Base-by-base conservation (phyloP, 2,329 filamentous ascomycete genomes). In the Aspergillus intermedius region DNA sequence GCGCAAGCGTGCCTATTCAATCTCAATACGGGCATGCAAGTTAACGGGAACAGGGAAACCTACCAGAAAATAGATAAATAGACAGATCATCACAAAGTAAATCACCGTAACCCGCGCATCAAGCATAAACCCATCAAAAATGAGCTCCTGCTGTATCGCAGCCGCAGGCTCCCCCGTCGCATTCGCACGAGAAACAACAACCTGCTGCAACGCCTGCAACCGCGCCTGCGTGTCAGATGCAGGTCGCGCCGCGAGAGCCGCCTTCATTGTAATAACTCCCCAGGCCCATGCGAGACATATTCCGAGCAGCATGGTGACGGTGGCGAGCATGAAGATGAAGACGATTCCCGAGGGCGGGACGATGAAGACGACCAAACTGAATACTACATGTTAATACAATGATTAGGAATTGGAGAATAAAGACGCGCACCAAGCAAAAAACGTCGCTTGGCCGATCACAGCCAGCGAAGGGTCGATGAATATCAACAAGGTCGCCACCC, bases 261-360 rank as follows among this genome's bases (percentile, higher is more conserved):
- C 74, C 50, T 76, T 74, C 74, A 76, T 77, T 0, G 68, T 62
- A 42, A 77, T 60, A 2, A 75, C 61, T 3, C 75, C 76, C 75
- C 75, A 78, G 4, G 65, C 73, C 74, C 75, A 77, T 4, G 69
- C 74, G 0, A 76, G 55, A 28, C 65, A 71, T 57, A 77, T 74
- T 15, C 75, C 75, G 1, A 76, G 10, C 3, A 77, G 58, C 3
- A 77, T 60, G 0, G 75, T 71, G 1, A 74, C 32, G 0, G 67
- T 59, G 8, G 61, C 71, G 5, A 78, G 60, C 2, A 78, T 52
- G 49, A 74, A 74, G 35, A 77, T 59, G 32, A 74, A 71, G 1
- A 77, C 55, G 12, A 77, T 76, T 3, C 69, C 68, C 2, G 69
- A 66, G 0, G 75, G 74, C 0, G 76, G 75, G 0, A 71, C 64